Base-by-base conservation (phyloP, 441 rosid genomes). In the Pelargonium cotyledonis region DNA sequence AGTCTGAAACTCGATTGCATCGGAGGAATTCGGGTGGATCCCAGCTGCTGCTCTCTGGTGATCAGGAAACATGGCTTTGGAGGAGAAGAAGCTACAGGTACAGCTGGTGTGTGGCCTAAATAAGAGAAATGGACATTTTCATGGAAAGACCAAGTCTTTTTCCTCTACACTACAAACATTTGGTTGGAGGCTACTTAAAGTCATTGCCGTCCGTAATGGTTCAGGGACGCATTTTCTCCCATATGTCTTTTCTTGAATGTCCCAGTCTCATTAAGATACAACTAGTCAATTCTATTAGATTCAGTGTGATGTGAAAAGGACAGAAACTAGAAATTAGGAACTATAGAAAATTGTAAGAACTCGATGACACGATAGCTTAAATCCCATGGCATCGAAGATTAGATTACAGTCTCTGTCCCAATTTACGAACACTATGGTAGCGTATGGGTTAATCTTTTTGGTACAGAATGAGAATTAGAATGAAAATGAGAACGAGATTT, bases 1-100 rank as follows among this genome's bases (percentile, higher is more conserved):
- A 43, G 65, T 68, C 18, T 61, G 72, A 31, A 71, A 62, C 69
- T 71, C 70, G 0, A 29, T 64, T 23, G 55, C 5, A 35, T 35
- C 40, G 40, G 40, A 5, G 40, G 40, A 35, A 35, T 35, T 35
- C 40, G 40, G 40, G 40, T 35, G 40, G 7, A 35, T 35, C 40
- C 40, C 40, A 5, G 40, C 6, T 0, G 40, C 40, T 4, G 40
- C 1, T 49, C 5, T 49, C 16, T 49, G 55, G 55, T 49, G 12
- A 14, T 29, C 31, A 29, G 14, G 55, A 12, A 49, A 10, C 55
- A 49, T 49, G 16, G 55, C 15, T 10, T 1, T 49, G 55, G 15
- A 49, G 55, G 55, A 49, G 55, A 12, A 49, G 55, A 2, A 49
- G 55, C 55, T 10, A 35, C 40, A 35, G 40, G 40, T 35, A 35